Conservation (phyloP, 495 filamentous ascomycete species). For the Penicillium pancosmium region DNA sequence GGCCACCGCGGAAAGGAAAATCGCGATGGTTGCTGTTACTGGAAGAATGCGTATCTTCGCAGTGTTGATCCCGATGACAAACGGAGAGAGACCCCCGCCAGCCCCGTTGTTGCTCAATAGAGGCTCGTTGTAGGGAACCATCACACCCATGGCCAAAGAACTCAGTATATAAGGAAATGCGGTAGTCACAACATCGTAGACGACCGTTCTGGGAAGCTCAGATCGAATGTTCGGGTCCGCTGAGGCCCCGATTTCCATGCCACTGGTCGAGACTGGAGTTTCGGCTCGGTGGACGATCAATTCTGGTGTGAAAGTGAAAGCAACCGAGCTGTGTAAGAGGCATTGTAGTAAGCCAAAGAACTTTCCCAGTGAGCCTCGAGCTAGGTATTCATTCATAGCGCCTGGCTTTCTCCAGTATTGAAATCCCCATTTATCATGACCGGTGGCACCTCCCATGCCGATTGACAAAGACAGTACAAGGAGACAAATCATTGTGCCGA, state of each 20-base stretch:
- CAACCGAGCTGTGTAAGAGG: slow-evolving; percentile 54
- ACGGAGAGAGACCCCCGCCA: slow-evolving; percentile 50
- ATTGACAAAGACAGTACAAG: slow-evolving; percentile 68
- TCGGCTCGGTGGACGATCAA: slow-evolving; percentile 55
- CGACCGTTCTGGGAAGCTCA: slow-evolving; percentile 26
- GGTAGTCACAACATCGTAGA: slow-evolving; percentile 33
- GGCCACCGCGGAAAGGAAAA: slow-evolving; percentile 72
- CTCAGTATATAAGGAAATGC: slow-evolving; percentile 64
- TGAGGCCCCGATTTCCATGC: slow-evolving; percentile 24
- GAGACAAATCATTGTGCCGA: slow-evolving; percentile 75
- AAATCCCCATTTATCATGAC: slow-evolving; percentile 69
- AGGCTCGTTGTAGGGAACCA: slow-evolving; percentile 59
- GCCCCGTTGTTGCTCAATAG: slow-evolving; percentile 50
- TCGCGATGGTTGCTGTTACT: slow-evolving; percentile 67
- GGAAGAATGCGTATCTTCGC: slow-evolving; percentile 59
- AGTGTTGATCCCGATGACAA: slow-evolving; percentile 37
- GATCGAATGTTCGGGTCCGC: slow-evolving; percentile 2
- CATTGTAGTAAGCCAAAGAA: slow-evolving; percentile 73
- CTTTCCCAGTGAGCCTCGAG: slow-evolving; percentile 60
- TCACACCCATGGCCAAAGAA: slow-evolving; percentile 57
- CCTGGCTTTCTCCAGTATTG: slow-evolving; percentile 76
- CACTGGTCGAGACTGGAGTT: slow-evolving; percentile 38
- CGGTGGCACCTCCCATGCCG: slow-evolving; percentile 68
- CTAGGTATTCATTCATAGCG: slow-evolving; percentile 66
- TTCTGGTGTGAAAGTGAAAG: slow-evolving; percentile 60